Evolutionary conservation across 768 basidiomycete genomes (phyloP).

Genomic region (Lactarius tabidus): DNA sequence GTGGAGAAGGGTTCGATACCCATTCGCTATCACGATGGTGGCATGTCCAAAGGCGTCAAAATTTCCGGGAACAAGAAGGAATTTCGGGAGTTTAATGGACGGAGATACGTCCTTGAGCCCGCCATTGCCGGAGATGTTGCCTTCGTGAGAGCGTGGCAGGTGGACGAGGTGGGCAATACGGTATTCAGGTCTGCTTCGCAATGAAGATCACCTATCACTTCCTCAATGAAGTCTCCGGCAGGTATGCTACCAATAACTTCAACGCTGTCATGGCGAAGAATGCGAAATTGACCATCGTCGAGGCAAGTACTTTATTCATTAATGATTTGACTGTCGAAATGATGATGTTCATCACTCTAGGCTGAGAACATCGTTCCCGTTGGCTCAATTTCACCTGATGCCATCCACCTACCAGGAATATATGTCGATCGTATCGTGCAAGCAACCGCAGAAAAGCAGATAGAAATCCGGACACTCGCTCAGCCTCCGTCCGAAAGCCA

Average conservation of each 20-base stretch:
- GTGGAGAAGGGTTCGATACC: slow-evolving; percentile 78
- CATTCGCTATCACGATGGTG: slow-evolving; percentile 71
- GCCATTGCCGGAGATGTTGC: slow-evolving; percentile 80
- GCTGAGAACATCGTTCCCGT: slow-evolving; percentile 87
- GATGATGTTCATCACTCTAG: slow-evolving; percentile 36
- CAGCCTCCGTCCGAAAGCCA: slow-evolving; percentile 39
- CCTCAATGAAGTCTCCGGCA: slow-evolving; percentile 29
- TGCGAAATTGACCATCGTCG: slow-evolving; percentile 86
- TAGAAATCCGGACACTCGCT: slow-evolving; percentile 73
- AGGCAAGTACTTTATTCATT: slow-evolving; percentile 44
- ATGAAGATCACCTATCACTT: background rate
- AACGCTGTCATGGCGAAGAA: slow-evolving; percentile 83
- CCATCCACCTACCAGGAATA: slow-evolving; percentile 78
- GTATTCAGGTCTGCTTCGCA: slow-evolving; percentile 65
- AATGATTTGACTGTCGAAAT: background rate
- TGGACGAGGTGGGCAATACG: slow-evolving; percentile 85
- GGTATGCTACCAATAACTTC: slow-evolving; percentile 88
- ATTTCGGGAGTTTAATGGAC: slow-evolving; percentile 69
- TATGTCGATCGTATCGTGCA: slow-evolving; percentile 87
- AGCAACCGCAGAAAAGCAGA: slow-evolving; percentile 69
- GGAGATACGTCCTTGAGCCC: slow-evolving; percentile 76
- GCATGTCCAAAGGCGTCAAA: slow-evolving; percentile 63
- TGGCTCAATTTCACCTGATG: slow-evolving; percentile 75
- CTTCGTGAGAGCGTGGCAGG: slow-evolving; percentile 88
- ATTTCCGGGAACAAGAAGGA: slow-evolving; percentile 77